Percentiles rank a stretch among this genome's conserved stretches.
phyloP scores from a whole-genome alignment of 169 alveolate species.

The Plasmodium vinckei region DNA sequence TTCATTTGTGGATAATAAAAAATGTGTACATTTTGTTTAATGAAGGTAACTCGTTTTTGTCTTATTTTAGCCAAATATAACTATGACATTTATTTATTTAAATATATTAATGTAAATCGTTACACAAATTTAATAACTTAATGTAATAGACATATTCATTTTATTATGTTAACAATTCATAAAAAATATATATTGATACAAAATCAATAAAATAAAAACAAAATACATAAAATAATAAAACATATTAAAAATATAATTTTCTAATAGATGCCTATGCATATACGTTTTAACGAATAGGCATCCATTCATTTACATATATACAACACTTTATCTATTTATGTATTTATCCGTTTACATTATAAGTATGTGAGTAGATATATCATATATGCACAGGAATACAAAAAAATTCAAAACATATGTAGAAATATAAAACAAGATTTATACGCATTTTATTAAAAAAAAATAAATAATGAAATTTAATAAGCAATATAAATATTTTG shows the following conservation, averaged over 20 bases:
- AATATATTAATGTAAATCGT: background rate
- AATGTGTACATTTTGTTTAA: too few species aligned
- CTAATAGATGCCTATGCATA: background rate
- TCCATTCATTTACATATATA: too few species aligned
- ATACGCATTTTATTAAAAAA: constrained; percentile 23
- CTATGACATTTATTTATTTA: background rate
- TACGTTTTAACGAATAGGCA: background rate
- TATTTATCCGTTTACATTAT: background rate
- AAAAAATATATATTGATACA: constrained; percentile 6
- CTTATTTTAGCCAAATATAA: too few species aligned
- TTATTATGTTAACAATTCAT: background rate
- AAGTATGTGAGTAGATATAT: background rate
- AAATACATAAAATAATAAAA: background rate
- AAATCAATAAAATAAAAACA: background rate
- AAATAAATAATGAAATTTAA: too few species aligned
- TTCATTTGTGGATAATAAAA: background rate
- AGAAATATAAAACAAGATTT: constrained; percentile 9
- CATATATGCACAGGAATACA: constrained; percentile 10
- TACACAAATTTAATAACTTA: constrained; percentile 7
- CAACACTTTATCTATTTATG: background rate
- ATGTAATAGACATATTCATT: too few species aligned
- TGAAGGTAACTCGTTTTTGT: too few species aligned
- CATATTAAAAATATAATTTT: constrained; percentile 5
- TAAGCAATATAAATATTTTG: too few species aligned
- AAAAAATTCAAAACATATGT: background rate